A percentile compares a stretch with the other conserved stretches of the same genome.
These are phyloP conservation scores for Fusarium haematococcum DNA, from an alignment of 2,329 filamentous ascomycete species.

Conservation along the genomic window DNA sequence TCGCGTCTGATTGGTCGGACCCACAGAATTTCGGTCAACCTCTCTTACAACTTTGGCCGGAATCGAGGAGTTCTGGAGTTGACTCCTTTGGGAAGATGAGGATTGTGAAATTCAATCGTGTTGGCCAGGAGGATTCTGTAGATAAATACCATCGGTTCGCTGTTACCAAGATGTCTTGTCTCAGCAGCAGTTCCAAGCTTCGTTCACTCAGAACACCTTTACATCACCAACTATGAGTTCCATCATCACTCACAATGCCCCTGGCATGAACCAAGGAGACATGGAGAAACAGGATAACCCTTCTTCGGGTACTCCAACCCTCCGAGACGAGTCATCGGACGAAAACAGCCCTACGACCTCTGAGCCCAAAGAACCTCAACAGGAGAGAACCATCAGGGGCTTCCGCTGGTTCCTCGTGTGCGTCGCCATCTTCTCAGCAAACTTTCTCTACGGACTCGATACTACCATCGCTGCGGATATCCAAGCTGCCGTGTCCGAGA, in stretches of 20 bases:
- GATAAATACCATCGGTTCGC: slow-evolving; percentile 8
- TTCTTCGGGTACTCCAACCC: background rate
- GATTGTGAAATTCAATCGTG: background rate
- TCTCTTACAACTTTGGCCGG: background rate
- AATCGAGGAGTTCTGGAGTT: slow-evolving; percentile 19
- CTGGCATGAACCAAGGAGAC: background rate
- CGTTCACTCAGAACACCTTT: background rate
- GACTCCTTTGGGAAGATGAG: slow-evolving; percentile 11
- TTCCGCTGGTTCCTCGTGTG: slow-evolving; percentile 36
- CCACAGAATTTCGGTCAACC: background rate
- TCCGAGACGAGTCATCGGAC: background rate
- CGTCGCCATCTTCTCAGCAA: slow-evolving; percentile 31
- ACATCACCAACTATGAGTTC: background rate
- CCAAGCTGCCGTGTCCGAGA: slow-evolving; percentile 28
- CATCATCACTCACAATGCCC: background rate
- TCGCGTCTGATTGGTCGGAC: background rate
- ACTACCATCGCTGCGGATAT: slow-evolving; percentile 35
- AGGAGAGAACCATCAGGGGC: slow-evolving; percentile 23
- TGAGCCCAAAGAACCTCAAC: slow-evolving; percentile 5
- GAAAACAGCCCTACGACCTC: background rate
- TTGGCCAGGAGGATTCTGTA: background rate
- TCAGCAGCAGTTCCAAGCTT: background rate
- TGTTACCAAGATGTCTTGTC: background rate
- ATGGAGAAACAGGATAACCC: background rate
- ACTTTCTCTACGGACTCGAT: slow-evolving; percentile 38